Percentiles rank a stretch among this genome's conserved stretches.
Evolutionary conservation across 164 flowering plant genomes (phyloP).

Genomic region (Tinospora cordifolia): DNA sequence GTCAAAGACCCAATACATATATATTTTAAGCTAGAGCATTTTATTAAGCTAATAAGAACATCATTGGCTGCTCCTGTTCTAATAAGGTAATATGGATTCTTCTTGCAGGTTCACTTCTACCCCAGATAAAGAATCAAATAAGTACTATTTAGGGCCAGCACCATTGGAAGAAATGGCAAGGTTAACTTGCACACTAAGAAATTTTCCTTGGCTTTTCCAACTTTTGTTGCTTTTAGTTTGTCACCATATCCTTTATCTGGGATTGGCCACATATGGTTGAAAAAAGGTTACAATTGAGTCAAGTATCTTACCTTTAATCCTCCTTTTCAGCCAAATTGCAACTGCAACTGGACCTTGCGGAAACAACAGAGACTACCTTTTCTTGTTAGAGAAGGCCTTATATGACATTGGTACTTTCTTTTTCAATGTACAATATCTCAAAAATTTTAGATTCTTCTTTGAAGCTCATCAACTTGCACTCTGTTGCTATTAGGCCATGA

Average conservation of each 20-base stretch:
- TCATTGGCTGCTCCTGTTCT: background rate
- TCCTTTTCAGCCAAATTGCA: conserved; percentile 75
- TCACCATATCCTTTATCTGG: background rate
- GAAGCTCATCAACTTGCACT: background rate
- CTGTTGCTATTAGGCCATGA: conserved; percentile 51
- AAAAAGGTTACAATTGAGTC: no score
- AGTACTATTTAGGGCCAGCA: conserved; percentile 93
- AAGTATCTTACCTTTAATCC: background rate
- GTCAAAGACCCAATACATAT: no score
- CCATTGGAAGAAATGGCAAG: conserved; percentile 89
- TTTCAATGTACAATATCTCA: background rate
- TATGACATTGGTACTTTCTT: conserved; percentile 50
- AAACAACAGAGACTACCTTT: conserved; percentile 86
- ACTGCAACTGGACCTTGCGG: conserved; percentile 93
- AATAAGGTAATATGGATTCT: background rate
- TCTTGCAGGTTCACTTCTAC: conserved; percentile 85
- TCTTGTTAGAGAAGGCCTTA: conserved; percentile 79
- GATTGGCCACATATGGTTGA: no score
- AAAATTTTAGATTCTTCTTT: background rate
- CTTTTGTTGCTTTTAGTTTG: background rate
- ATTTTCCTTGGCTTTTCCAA: background rate
- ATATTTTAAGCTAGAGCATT: no score
- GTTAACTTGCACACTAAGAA: conserved; percentile 24
- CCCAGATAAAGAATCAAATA: conserved; percentile 70
- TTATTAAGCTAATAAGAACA: background rate